Evolutionary conservation across 805 yeast genomes (phyloP), one percentile per base, ranked within the genome.

Genomic region (Starmerella asiatica): DNA sequence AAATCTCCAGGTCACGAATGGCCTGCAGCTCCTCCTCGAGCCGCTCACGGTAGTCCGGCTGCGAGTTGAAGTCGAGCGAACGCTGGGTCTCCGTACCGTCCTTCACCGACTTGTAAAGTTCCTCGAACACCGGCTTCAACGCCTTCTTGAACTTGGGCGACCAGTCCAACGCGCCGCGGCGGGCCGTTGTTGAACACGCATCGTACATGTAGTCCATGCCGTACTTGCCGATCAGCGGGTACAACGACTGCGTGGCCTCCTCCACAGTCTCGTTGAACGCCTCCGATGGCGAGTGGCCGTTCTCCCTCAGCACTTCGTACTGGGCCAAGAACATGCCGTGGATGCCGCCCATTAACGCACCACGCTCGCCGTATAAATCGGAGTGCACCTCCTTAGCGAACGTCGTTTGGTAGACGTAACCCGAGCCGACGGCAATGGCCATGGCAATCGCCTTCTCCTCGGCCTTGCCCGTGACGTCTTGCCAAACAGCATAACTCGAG

Each of bases 151-250:
- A 91, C 68, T 80, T 72, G 68, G 97, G 97, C 75, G 91, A 88
- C 98, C 98, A 91, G 75, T 91, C 98, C 59, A 91, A 76, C 64
- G 98, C 98, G 76, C 98, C 98, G 74, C 98, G 84, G 77, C 97
- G 85, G 60, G 98, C 98, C 55, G 98, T 91, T 62, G 98, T 91
- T 55, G 98, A 91, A 72, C 98, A 91, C 59, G 98, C 98, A 64
- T 91, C 97, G 78, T 91, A 91, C 98, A 91, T 91, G 88, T 91
- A 91, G 71, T 91, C 98, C 98, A 91, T 91, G 73, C 98, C 98
- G 76, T 91, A 82, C 70, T 84, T 85, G 71, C 98, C 98, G 57
- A 91, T 68, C 74, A 91, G 79, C 69, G 98, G 98, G 82, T 91
- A 91, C 60, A 91, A 75, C 43, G 97, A 91, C 74, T 91, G 98